Base-by-base conservation (phyloP, 176 grass and related monocot species). In the Saccharum officinarum region DNA sequence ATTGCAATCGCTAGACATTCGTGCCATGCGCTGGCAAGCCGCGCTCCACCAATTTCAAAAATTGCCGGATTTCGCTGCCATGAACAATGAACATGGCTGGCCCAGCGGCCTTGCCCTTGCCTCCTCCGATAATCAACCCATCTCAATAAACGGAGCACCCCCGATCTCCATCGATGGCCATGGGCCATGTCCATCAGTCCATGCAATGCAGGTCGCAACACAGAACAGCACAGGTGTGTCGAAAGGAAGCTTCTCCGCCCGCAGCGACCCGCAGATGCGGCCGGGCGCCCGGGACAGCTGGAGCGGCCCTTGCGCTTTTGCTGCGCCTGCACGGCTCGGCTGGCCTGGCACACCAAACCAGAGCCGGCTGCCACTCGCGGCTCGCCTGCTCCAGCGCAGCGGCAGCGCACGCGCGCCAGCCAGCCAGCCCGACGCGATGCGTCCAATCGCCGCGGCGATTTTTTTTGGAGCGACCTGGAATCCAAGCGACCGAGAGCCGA, bases 381-480 rank as follows among this genome's bases (percentile, higher is more conserved):
- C 54, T 57, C 18, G 18, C 54, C 7, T 57, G 71, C 42, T 26
- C 41, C 25, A 54, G 11, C 39, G 37, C 84, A 34, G 71, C 71
- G 15, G 23, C 25, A 54, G 11, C 39, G 37, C 84, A 34, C 62
- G 26, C 47, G 23, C 25, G 34, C 74, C 69, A 71, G 67, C n/a
- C n/a, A n/a, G n/a, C 22, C 65, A 20, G 1, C 5, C 66, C 9
- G 69, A 18, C 20, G 26, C 47, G 71, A 82, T 79, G 34, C 81
- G 7, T 41, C 87, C 82, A 63, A n/a, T 76, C 8, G 49, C 39
- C 5, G 30, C 16, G 7, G 3, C 4, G 77, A 81, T 61, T 76
- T 67, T 69, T 85, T 37, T 84, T n/a, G 82, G 28, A 63, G 13
- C 14, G n/a, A n/a, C n/a, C n/a, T n/a, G n/a, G n/a, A n/a, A n/a